phyloP scores from a whole-genome alignment of 1,139 yeast genomes.

The Yamadazyma dushanensis region DNA sequence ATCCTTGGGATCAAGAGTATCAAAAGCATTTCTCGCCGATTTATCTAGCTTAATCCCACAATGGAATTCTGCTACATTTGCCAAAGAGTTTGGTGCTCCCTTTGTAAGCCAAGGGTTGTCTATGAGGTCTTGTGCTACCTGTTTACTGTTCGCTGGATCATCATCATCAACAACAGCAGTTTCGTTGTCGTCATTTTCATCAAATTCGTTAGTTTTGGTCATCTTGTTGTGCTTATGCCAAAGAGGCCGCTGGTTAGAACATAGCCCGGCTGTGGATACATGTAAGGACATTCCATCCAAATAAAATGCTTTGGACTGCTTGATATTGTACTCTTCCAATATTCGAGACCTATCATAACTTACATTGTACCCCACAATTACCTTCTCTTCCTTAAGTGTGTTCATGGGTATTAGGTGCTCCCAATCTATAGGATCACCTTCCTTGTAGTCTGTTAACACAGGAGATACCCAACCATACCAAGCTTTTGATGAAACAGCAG shows the following conservation, averaged over 20 bases:
- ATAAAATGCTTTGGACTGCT: constrained; percentile 69
- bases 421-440: constrained; percentile 30
- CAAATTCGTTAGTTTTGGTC: constrained; percentile 17
- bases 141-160: constrained; percentile 14
- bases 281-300: constrained; percentile 94
- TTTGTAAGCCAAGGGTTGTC: constrained; percentile 78
- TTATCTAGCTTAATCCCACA: constrained; percentile 73
- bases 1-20: constrained; percentile 51
- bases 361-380: constrained; percentile 86
- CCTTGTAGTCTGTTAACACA: constrained; percentile 38
- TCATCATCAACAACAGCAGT: constrained; percentile 14
- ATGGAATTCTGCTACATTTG: constrained; percentile 79
- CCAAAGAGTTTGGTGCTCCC: constrained; percentile 79
- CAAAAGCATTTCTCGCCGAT: constrained; percentile 62
- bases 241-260: constrained; percentile 83
- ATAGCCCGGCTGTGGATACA: constrained; percentile 87
- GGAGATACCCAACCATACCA: constrained; percentile 99
- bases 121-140: constrained; percentile 30
- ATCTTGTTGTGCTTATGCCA: constrained; percentile 67
- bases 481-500: constrained; percentile 74
- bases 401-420: constrained; percentile 79
- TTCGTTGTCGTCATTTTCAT: constrained; percentile 26
- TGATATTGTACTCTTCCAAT: constrained; percentile 75
- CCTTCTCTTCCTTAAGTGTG: constrained; percentile 45
- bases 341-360: constrained; percentile 89